These are phyloP conservation scores for Acanthamoeba royreba DNA, from an alignment of 208 protist genomes.

Conservation along the genomic window DNA sequence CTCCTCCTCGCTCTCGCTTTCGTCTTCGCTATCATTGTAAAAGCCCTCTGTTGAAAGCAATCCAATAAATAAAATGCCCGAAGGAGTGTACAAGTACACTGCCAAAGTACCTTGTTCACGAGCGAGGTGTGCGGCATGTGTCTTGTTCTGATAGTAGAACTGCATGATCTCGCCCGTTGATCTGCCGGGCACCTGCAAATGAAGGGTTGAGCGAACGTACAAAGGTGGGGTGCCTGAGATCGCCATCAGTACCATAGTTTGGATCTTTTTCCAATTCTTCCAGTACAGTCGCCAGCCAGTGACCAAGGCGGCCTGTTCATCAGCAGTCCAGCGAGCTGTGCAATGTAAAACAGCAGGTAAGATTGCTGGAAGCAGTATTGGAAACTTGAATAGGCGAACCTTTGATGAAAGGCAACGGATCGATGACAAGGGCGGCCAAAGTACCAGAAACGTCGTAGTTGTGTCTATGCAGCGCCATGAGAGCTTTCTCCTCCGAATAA, in stretches of 20 bases:
- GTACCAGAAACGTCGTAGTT: neutral
- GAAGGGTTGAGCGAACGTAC: neutral
- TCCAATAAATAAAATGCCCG: neutral
- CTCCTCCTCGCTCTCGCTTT: neutral
- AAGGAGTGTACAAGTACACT: too few species aligned
- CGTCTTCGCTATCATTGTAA: neutral
- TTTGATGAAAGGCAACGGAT: neutral
- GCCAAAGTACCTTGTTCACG: neutral
- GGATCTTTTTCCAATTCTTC: neutral
- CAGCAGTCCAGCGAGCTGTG: neutral
- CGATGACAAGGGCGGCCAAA: neutral
- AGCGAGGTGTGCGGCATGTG: neutral
- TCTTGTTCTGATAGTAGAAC: conserved; percentile 9
- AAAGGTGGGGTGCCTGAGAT: too few species aligned
- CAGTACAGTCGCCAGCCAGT: neutral
- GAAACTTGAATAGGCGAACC: too few species aligned
- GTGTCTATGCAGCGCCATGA: neutral
- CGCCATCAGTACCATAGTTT: neutral
- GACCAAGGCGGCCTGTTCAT: neutral
- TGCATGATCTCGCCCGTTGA: conserved; percentile 17
- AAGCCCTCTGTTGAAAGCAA: too few species aligned
- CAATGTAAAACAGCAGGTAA: neutral
- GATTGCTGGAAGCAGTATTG: too few species aligned
- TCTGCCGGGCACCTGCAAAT: neutral
- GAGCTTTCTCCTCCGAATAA: neutral